phyloP scores from a whole-genome alignment of 257 asterid genomes.

The Solanum okadae region DNA sequence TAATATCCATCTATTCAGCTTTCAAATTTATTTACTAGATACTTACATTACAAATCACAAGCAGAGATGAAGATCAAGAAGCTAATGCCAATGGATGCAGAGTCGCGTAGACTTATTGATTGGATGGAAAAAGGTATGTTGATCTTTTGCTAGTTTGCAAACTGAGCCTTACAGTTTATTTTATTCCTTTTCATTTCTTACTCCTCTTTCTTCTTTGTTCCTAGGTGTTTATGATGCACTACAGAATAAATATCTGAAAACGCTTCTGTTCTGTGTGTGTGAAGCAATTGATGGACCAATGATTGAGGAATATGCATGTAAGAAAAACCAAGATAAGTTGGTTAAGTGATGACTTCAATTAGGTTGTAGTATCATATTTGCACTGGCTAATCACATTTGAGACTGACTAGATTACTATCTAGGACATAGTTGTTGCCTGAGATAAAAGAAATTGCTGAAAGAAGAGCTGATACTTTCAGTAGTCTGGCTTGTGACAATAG shows the following conservation, averaged over 20 bases:
- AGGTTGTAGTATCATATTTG: neutral
- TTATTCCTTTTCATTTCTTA: conserved; percentile 1
- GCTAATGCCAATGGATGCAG: conserved; percentile 97
- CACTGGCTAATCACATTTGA: neutral
- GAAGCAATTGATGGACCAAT: conserved; percentile 79
- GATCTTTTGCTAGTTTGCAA: neutral
- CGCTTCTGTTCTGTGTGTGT: conserved; percentile 76
- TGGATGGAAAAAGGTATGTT: conserved; percentile 93
- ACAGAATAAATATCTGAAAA: conserved; percentile 83
- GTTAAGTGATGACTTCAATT: neutral
- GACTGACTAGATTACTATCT: neutral
- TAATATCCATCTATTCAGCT: neutral
- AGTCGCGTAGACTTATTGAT: conserved; percentile 86
- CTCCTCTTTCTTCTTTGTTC: conserved; percentile 4
- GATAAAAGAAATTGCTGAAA: neutral
- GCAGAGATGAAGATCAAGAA: conserved; percentile 93
- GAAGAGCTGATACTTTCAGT: neutral
- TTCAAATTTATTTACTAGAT: conserved; percentile 7
- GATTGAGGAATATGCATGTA: conserved; percentile 90
- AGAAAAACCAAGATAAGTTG: conserved; percentile 8
- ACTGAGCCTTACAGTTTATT: neutral
- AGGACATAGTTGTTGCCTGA: neutral
- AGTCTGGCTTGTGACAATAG: neutral
- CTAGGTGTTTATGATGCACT: conserved; percentile 88
- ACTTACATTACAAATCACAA: conserved; percentile 2